phyloP scores from a whole-genome alignment of 441 rosid species.

The Adansonia grandidieri region DNA sequence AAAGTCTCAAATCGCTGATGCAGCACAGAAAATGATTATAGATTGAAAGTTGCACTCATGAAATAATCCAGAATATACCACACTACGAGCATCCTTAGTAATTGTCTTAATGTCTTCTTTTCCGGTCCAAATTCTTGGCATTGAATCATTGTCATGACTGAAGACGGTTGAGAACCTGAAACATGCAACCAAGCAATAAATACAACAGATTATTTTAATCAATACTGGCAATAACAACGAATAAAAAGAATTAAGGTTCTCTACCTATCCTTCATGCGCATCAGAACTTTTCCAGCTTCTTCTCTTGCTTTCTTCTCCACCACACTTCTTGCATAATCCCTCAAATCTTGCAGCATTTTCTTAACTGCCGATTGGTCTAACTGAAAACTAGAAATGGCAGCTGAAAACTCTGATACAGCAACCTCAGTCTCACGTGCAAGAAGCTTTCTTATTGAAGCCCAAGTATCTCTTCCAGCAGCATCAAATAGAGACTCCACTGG shows the following conservation, averaged over 20 bases:
- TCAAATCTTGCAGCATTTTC: slow-evolving; percentile 52
- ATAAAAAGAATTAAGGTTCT: slow-evolving; percentile 6
- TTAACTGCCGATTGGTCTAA: slow-evolving; percentile 50
- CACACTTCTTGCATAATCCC: slow-evolving; percentile 59
- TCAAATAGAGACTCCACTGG: slow-evolving; percentile 71
- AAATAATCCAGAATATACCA: slow-evolving; percentile 45
- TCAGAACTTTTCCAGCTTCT: slow-evolving; percentile 76
- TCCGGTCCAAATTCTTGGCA: slow-evolving; percentile 89
- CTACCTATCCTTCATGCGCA: slow-evolving; percentile 83
- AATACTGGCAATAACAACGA: slow-evolving; percentile 13
- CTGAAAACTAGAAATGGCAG: slow-evolving; percentile 66
- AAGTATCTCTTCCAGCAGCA: slow-evolving; percentile 64
- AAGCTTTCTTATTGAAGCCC: slow-evolving; percentile 75
- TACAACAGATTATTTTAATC: slow-evolving; percentile 6
- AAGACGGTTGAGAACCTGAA: slow-evolving; percentile 79
- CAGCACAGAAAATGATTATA: background rate
- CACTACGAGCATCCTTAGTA: slow-evolving; percentile 66
- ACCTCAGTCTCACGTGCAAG: slow-evolving; percentile 65
- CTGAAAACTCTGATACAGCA: slow-evolving; percentile 53
- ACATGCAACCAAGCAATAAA: slow-evolving; percentile 29
- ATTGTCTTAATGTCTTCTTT: slow-evolving; percentile 78
- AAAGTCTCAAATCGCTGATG: slow-evolving; percentile 19
- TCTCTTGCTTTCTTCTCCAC: slow-evolving; percentile 79
- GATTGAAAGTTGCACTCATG: background rate
- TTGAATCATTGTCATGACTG: slow-evolving; percentile 64